Percentiles rank a stretch among this genome's conserved stretches.
These are phyloP conservation scores for Xylariaceae sp. DNA, from an alignment of 2,329 filamentous ascomycete species.

Conservation along the genomic window DNA sequence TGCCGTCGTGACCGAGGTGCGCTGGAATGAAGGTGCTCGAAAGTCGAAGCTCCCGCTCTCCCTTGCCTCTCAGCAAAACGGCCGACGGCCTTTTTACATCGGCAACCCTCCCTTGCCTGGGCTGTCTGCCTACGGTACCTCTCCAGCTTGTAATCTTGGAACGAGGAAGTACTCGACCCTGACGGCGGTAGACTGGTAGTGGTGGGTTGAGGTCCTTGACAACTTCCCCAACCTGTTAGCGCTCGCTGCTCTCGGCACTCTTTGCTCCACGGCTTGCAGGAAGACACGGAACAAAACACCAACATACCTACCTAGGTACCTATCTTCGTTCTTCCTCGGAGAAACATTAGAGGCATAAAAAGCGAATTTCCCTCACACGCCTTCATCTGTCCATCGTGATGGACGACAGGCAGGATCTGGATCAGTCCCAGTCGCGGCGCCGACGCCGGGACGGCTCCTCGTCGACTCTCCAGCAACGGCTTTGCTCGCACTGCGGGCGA, in stretches of 20 bases:
- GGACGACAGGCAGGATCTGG: conserved; percentile 28
- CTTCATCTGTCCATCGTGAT: conserved; percentile 14
- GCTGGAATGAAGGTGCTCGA: no score
- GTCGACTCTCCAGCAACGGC: conserved; percentile 26
- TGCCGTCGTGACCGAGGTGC: no score
- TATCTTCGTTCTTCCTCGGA: neutral
- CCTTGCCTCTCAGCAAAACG: conserved; percentile 14
- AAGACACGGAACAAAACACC: conserved; percentile 9
- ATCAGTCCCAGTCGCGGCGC: conserved; percentile 27
- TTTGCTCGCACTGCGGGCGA: conserved; percentile 40
- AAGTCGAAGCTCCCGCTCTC: conserved; percentile 3
- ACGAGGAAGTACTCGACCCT: no score
- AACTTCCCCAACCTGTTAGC: conserved; percentile 12
- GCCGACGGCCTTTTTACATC: conserved; percentile 8
- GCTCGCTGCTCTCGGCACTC: conserved; percentile 2
- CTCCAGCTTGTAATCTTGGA: conserved; percentile 7
- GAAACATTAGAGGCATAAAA: conserved; percentile 6
- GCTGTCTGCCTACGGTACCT: conserved; percentile 15
- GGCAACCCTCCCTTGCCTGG: conserved; percentile 11
- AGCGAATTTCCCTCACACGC: conserved; percentile 2
- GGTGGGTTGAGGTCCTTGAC: conserved; percentile 14
- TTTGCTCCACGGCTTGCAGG: conserved; percentile 14
- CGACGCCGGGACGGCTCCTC: conserved; percentile 30
- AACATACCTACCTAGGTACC: no score
- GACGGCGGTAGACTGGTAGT: conserved; percentile 1